Percentiles rank a stretch among this genome's conserved stretches.
These are phyloP conservation scores for Sporothrix luriei DNA, from an alignment of 2,329 filamentous ascomycete genomes.

Conservation along the genomic window DNA sequence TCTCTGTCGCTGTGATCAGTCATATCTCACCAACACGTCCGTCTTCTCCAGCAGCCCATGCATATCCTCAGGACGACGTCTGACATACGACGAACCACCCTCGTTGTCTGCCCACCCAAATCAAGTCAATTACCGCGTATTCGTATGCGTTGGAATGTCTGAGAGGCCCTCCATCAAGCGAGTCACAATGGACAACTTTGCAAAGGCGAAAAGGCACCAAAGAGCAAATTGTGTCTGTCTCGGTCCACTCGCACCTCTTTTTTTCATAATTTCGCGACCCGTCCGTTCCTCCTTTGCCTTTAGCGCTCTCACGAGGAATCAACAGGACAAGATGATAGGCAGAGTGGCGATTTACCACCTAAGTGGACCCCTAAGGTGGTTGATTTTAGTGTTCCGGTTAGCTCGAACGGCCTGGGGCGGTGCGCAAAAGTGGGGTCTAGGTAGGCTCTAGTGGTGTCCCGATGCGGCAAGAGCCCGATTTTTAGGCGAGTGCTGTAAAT, in stretches of 20 bases:
- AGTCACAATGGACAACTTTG: slow-evolving; percentile 9
- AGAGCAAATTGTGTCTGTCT: not conserved
- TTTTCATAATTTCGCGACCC: not conserved
- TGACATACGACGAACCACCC: not conserved
- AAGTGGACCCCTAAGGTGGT: not conserved
- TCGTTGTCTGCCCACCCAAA: not conserved
- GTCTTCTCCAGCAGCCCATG: not conserved
- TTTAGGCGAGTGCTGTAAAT: not conserved
- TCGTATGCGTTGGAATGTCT: slow-evolving; percentile 12
- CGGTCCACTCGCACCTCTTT: not conserved
- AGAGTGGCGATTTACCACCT: not conserved
- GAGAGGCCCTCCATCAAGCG: slow-evolving; percentile 9
- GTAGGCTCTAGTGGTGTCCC: not conserved
- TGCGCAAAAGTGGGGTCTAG: not conserved
- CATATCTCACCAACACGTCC: slow-evolving; percentile 8
- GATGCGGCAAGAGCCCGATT: slow-evolving; percentile 13
- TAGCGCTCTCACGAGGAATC: not conserved
- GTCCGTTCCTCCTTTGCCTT: no score
- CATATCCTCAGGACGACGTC: no score
- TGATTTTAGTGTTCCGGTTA: slow-evolving; percentile 19
- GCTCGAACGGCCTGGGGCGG: slow-evolving; percentile 22
- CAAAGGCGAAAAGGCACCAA: not conserved
- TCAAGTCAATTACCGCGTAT: not conserved
- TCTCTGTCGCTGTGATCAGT: slow-evolving; percentile 1
- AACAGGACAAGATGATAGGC: not conserved